Evolutionary conservation across 345 rosid genomes (phyloP).

Genomic region (Sisymbrium irio): DNA sequence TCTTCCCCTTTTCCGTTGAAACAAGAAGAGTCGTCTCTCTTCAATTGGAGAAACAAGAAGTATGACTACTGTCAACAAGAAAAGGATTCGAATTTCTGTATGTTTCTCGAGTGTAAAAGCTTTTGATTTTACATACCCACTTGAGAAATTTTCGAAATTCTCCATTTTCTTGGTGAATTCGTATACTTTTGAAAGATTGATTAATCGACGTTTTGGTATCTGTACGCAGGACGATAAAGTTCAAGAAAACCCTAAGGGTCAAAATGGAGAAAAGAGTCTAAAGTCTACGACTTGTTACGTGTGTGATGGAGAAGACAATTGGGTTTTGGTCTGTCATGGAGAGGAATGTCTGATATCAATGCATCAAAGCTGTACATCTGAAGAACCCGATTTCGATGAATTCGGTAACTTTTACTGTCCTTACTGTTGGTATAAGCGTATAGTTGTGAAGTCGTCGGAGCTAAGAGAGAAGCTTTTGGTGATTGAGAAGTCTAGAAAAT

Average conservation of each 20-base stretch:
- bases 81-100: background rate
- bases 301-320: slow-evolving; percentile 39
- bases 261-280: background rate
- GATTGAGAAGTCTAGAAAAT: slow-evolving; percentile 28
- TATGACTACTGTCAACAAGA: slow-evolving; percentile 2
- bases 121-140: background rate
- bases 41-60: background rate
- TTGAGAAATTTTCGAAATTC: background rate
- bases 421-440: slow-evolving; percentile 57
- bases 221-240: slow-evolving; percentile 27
- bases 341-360: slow-evolving; percentile 43
- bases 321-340: slow-evolving; percentile 41
- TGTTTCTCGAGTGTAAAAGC: background rate
- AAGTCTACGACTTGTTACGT: slow-evolving; percentile 33
- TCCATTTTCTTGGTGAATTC: background rate
- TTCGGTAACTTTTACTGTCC: slow-evolving; percentile 60
- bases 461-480: slow-evolving; percentile 38
- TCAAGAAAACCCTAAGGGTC: background rate
- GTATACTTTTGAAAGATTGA: background rate
- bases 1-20: background rate
- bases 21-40: background rate
- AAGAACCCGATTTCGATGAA: slow-evolving; percentile 41
- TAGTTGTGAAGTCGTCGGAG: slow-evolving; percentile 21
- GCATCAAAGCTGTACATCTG: slow-evolving; percentile 41
- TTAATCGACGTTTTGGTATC: background rate